Evolutionary conservation across 2,329 filamentous ascomycete species (phyloP), one percentile per base, ranked within the genome.

Genomic region (Fusarium algeriense): DNA sequence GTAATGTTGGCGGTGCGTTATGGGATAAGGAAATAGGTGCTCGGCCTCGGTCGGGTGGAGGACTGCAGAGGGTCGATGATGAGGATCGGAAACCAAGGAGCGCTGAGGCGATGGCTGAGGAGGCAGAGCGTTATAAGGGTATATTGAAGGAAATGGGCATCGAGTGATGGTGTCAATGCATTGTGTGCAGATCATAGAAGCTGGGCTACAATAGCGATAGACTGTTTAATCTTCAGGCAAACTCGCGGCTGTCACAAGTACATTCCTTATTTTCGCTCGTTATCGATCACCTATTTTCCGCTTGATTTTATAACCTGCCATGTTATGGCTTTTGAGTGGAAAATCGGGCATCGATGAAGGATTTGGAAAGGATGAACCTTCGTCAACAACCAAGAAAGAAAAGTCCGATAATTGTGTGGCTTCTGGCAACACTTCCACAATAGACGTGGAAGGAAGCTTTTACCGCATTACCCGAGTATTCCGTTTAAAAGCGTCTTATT

Each of bases 61-160:
- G 77, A 26, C 93, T 96, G 77, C 90, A 91, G 1, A 85, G 84
- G 41, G 90, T 94, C 13, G 93, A 95, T 81, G 91, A 94, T 72
- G 87, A 89, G 59, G 87, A 88, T 68, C 87, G 95, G 73, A 84
- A 85, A 79, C 86, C 92, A 10, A 88, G 94, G 79, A 87, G 82
- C 26, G 86, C 88, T 79, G 90, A 90, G 74, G 93, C 93, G 77
- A 98, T 98, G 95, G 84, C 86, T 69, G 85, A 85, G 13, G 95
- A 98, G 85, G 94, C 94, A 13, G 85, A 87, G 73, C 84, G 87
- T 83, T 89, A 95, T 76, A 88, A 87, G 61, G 77, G 78, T 49
- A 85, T 84, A 14, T 73, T 91, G 73, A 78, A 74, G 66, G 80
- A 82, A 69, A 83, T 86, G 82, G 81, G 78, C 1, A 57, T 77